phyloP scores from a whole-genome alignment of 2,329 filamentous ascomycete genomes.

The Tolypocladium tropicale region DNA sequence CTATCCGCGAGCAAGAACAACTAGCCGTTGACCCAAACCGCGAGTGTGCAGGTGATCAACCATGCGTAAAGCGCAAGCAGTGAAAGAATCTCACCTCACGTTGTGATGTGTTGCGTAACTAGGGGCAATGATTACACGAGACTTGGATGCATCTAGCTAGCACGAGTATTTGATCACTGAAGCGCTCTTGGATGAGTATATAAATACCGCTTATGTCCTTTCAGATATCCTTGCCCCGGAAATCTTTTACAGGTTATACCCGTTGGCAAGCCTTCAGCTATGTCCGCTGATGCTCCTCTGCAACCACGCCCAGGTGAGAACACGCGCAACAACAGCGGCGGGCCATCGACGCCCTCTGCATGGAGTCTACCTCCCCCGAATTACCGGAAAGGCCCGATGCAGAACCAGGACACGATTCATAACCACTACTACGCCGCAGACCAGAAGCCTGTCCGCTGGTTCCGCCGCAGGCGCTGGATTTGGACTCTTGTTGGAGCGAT shows the following conservation, averaged over 20 bases:
- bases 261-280: no score
- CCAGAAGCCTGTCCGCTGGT: slow-evolving; percentile 4
- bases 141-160: background rate
- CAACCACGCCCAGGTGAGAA: no score
- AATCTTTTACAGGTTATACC: background rate
- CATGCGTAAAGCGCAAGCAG: background rate
- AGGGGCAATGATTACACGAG: background rate
- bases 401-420: slow-evolving; percentile 3
- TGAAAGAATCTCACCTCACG: background rate
- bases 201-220: background rate
- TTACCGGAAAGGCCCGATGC: background rate
- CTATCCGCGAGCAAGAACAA: background rate
- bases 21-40: background rate
- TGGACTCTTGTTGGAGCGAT: slow-evolving; percentile 3
- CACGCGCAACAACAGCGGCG: background rate
- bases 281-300: no score
- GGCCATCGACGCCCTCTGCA: background rate
- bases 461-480: slow-evolving; percentile 6
- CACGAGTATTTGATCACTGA: background rate
- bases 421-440: slow-evolving; percentile 8
- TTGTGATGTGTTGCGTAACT: background rate
- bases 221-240: no score
- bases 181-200: background rate
- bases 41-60: background rate
- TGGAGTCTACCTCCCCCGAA: background rate